Base-by-base conservation (phyloP, 768 basidiomycete genomes). In the Aureoboletus auriporus region DNA sequence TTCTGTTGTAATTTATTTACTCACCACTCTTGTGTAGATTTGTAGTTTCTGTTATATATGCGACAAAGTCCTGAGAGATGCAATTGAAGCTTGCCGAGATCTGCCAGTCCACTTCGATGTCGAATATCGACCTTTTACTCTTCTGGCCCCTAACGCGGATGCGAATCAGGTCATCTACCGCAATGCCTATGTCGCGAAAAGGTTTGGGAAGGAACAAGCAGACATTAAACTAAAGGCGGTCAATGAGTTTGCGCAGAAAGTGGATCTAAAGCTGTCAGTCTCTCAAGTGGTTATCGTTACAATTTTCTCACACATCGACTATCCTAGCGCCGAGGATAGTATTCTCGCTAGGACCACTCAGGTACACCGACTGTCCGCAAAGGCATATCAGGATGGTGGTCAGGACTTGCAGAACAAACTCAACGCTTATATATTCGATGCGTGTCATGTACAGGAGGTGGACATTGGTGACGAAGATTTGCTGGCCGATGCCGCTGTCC, bases 361-460 rank as follows among this genome's bases (percentile, higher is more conserved):
- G 8, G 69, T 67, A 5, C 77, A 79, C 55, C 61, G 78, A n/a
- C 53, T 79, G 23, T 53, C 76, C 3, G 56, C 63, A 12, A 70
- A 73, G 42, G 75, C 76, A 2, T 73, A 68, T 44, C 55, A 59
- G 42, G 51, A 59, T 5, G 71, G 69, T 20, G 74, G 75, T 1
- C 63, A 66, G 42, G 52, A 48, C 6, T 44, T 71, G 46, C 77
- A 79, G 52, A 37, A 58, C 1, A 55, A 60, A 14, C 46, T 77
- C 10, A 67, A 73, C 36, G 51, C 62, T 11, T 56, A 60, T 33
- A 47, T 76, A 7, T 78, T 71, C 55, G 58, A 70, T 33, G 71
- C 68, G 6, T 72, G 67, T 47, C 72, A 75, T 54, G 57, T 66
- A 34, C 51, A 65, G 6, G 66, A 63, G 29, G 58, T 58, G 40